Evolutionary conservation across 108 stramenopile species (phyloP).

Genomic region (Fragilaria radians): DNA sequence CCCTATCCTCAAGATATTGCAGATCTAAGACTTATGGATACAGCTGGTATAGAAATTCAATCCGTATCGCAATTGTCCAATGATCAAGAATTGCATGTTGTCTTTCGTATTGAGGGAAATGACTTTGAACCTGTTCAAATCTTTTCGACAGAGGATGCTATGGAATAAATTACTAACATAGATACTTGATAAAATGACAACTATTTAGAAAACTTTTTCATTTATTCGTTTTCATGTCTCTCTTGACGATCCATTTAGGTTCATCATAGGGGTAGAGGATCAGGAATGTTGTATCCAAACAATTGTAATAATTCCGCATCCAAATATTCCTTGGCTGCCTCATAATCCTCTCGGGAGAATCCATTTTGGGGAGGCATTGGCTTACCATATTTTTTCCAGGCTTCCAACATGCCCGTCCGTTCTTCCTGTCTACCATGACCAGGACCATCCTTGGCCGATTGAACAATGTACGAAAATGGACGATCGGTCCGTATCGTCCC

Average conservation of each 20-base stretch:
- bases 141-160: neutral
- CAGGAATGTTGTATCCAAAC: constrained; percentile 58
- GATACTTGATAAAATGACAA: no score
- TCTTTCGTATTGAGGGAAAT: neutral
- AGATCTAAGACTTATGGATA: neutral
- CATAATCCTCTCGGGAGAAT: constrained; percentile 44
- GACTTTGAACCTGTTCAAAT: neutral
- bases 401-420: constrained; percentile 49
- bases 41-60: neutral
- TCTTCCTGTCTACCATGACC: constrained; percentile 57
- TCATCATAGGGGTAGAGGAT: no score
- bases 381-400: constrained; percentile 70
- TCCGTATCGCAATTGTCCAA: neutral
- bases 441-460: constrained; percentile 67
- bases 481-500: constrained; percentile 51
- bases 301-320: constrained; percentile 36
- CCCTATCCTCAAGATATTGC: neutral
- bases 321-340: constrained; percentile 31
- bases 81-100: constrained; percentile 1
- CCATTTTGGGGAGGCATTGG: constrained; percentile 35
- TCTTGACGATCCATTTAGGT: no score
- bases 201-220: no score
- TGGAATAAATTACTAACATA: no score
- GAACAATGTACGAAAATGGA: constrained; percentile 47
- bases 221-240: no score